Evolutionary conservation across 768 basidiomycete species (phyloP).

Genomic region (Amanita inopinata): DNA sequence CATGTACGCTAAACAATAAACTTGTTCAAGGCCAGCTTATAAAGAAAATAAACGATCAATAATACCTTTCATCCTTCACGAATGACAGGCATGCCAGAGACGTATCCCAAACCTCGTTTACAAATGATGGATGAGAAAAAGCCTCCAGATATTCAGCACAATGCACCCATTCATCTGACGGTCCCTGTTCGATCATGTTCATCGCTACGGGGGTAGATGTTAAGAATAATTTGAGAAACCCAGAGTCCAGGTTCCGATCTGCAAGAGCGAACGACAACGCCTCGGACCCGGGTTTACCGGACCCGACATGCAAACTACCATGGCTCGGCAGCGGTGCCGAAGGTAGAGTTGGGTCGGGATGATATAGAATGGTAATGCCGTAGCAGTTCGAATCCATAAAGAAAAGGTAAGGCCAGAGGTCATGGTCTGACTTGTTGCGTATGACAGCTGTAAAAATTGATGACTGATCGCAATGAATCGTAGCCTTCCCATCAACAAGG

Average conservation of each 20-base stretch:
- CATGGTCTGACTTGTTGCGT: conserved; percentile 37
- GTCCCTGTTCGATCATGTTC: conserved; percentile 37
- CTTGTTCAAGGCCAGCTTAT: conserved; percentile 4
- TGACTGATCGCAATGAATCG: conserved; percentile 31
- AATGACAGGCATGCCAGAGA: conserved; percentile 20
- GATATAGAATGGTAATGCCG: conserved; percentile 45
- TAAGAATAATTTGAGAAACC: conserved; percentile 50
- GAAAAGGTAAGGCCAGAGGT: conserved; percentile 55
- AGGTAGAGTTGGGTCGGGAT: conserved; percentile 28
- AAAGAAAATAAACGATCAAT: background rate
- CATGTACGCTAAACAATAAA: background rate
- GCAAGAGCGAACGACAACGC: conserved; percentile 35
- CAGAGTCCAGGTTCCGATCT: conserved; percentile 30
- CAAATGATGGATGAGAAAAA: conserved; percentile 6
- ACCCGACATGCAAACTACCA: conserved; percentile 29
- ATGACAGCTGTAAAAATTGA: conserved; percentile 39
- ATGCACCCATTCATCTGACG: conserved; percentile 13
- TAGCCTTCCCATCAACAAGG: conserved; percentile 37
- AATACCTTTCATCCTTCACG: conserved; percentile 8
- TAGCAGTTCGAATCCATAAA: conserved; percentile 52
- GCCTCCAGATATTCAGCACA: conserved; percentile 5
- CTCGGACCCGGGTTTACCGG: conserved; percentile 33
- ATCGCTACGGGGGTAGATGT: conserved; percentile 41
- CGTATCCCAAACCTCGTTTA: conserved; percentile 21
- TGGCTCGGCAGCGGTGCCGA: conserved; percentile 36